phyloP scores from a whole-genome alignment of 176 grass and related monocot genomes.

The Juncus inflexus region DNA sequence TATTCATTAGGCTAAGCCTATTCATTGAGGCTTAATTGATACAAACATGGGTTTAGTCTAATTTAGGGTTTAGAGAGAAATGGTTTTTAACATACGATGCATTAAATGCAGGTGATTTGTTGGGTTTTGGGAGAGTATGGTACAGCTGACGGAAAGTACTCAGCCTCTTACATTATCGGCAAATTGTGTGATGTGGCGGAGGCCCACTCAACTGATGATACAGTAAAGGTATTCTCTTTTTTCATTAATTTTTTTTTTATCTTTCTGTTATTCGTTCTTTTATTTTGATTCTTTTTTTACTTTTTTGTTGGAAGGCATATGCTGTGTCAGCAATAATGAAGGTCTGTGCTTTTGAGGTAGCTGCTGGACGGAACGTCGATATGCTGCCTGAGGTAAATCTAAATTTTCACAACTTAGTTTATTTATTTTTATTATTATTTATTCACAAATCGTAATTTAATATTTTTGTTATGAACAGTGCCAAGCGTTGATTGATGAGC shows the following conservation, averaged over 20 bases:
- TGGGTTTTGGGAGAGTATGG: constrained; percentile 99
- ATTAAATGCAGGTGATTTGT: constrained; percentile 79
- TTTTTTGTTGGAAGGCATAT: constrained; percentile 60
- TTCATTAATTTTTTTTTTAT: background rate
- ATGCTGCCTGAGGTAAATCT: constrained; percentile 92
- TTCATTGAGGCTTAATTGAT: no score
- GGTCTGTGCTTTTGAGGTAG: constrained; percentile 83
- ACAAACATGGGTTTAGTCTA: no score
- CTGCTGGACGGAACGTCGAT: constrained; percentile 76
- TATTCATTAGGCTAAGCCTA: no score
- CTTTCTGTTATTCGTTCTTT: constrained; percentile 12
- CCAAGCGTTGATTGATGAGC: constrained; percentile 84
- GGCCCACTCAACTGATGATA: constrained; percentile 91
- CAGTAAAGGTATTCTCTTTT: constrained; percentile 59
- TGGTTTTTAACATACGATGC: background rate
- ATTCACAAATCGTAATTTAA: constrained; percentile 18
- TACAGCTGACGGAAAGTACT: constrained; percentile 81
- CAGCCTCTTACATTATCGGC: constrained; percentile 85
- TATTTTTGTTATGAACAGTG: constrained; percentile 44
- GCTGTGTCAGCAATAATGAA: constrained; percentile 95
- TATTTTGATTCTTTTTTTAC: constrained; percentile 11
- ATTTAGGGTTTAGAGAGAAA: no score
- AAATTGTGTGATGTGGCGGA: constrained; percentile 95
- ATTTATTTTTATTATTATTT: constrained; percentile 14
- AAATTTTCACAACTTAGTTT: constrained; percentile 7